These are phyloP conservation scores for Kappamyces sp. DNA, from an alignment of 192 early-diverging fungal genomes.

Conservation along the genomic window DNA sequence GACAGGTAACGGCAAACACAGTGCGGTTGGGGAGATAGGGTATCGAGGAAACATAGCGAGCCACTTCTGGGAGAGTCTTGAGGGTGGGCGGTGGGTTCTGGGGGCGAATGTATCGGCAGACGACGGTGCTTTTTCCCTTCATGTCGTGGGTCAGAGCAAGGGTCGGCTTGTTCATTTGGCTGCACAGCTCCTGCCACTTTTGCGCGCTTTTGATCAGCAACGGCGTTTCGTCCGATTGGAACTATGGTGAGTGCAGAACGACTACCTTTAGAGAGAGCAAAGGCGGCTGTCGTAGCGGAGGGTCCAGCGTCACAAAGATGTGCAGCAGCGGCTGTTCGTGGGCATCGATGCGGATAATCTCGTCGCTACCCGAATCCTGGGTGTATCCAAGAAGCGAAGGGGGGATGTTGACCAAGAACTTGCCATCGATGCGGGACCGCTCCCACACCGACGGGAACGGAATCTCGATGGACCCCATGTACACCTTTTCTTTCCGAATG, in stretches of 20 bases:
- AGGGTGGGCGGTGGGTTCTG: conserved; percentile 35
- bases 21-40: conserved; percentile 38
- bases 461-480: conserved; percentile 44
- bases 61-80: conserved; percentile 20
- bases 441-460: conserved; percentile 48
- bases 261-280: conserved; percentile 29
- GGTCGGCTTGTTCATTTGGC: conserved; percentile 5
- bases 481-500: conserved; percentile 44
- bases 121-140: conserved; percentile 34
- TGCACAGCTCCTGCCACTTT: conserved; percentile 20
- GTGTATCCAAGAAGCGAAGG: conserved; percentile 40
- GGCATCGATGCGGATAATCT: conserved; percentile 18
- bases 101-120: conserved; percentile 44
- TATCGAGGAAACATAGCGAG: conserved; percentile 43
- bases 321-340: conserved; percentile 34
- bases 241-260: conserved; percentile 16
- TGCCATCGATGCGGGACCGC: conserved; percentile 46
- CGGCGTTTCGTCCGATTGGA: conserved; percentile 38
- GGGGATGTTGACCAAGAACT: conserved; percentile 39
- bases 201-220: conserved; percentile 24
- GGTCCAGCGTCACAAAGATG: conserved; percentile 54
- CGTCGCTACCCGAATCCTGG: conserved; percentile 14
- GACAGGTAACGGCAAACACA: conserved; percentile 24
- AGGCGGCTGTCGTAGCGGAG: conserved; percentile 38
- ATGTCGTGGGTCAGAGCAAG: conserved; percentile 24